Conservation (phyloP, 345 rosid genomes). For the Citrus hindsii region DNA sequence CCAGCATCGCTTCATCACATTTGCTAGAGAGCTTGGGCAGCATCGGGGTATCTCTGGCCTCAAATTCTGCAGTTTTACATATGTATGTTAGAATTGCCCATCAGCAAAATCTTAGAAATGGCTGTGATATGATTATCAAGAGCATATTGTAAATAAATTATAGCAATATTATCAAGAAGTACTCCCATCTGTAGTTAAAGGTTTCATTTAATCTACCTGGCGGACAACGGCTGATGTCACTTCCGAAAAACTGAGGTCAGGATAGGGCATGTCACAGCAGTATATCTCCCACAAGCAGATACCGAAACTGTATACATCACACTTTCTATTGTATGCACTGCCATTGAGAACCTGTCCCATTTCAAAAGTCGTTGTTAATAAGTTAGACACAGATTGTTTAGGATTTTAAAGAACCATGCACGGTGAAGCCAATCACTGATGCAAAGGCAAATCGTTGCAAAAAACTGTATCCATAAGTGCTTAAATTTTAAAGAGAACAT, state of each 20-base stretch:
- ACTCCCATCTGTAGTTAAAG: background rate
- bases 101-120: background rate
- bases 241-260: conserved; percentile 96
- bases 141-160: background rate
- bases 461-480: background rate
- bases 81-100: background rate
- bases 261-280: conserved; percentile 99
- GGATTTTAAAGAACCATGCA: background rate
- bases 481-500: background rate
- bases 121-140: background rate
- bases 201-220: conserved; percentile 48
- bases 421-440: background rate
- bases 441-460: background rate
- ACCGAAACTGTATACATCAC: conserved; percentile 96
- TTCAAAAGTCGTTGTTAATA: background rate
- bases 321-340: conserved; percentile 83
- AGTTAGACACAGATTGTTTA: background rate
- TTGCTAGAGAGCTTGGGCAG: conserved; percentile 82
- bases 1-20: conserved; percentile 98
- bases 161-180: background rate
- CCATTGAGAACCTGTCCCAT: conserved; percentile 79
- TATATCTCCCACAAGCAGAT: conserved; percentile 98
- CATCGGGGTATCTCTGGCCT: conserved; percentile 98
- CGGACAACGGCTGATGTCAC: conserved; percentile 95
- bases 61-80: conserved; percentile 51